Conservation (phyloP, 371 early-diverging fungal genomes). For the Mortierella polycephala region DNA sequence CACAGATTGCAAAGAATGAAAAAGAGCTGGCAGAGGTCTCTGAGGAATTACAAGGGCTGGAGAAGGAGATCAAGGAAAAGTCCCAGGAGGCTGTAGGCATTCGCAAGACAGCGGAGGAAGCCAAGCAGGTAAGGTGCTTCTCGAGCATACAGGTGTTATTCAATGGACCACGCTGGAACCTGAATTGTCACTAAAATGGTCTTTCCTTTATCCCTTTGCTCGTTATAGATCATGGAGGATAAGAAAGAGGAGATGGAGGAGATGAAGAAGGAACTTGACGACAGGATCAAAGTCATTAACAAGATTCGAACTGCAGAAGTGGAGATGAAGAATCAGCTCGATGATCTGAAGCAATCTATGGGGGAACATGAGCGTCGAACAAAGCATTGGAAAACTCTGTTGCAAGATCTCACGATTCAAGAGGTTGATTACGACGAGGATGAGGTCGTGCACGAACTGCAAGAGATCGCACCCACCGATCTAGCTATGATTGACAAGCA, state of each 20-base stretch:
- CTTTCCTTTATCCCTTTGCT: slow-evolving; percentile 3
- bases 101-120: slow-evolving; percentile 61
- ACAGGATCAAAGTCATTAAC: slow-evolving; percentile 70
- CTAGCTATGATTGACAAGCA: slow-evolving; percentile 66
- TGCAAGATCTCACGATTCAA: slow-evolving; percentile 67
- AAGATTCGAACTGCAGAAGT: slow-evolving; percentile 74
- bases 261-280: slow-evolving; percentile 75
- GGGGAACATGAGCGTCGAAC: slow-evolving; percentile 63
- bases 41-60: slow-evolving; percentile 66
- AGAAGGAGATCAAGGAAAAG: slow-evolving; percentile 64
- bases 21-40: slow-evolving; percentile 73
- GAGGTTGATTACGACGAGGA: slow-evolving; percentile 67
- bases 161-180: too few relatives aligned
- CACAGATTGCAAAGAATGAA: slow-evolving; percentile 73
- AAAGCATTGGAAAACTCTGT: slow-evolving; percentile 64
- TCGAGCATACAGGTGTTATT: too few relatives aligned
- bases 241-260: slow-evolving; percentile 74
- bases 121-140: slow-evolving; percentile 58
- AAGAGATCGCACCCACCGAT: slow-evolving; percentile 65
- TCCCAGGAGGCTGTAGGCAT: slow-evolving; percentile 62
- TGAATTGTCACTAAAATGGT: not conserved
- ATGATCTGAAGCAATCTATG: slow-evolving; percentile 64
- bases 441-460: slow-evolving; percentile 55
- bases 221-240: slow-evolving; percentile 70
- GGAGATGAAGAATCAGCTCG: slow-evolving; percentile 70